Evolutionary conservation across 805 yeast species (phyloP).

Genomic region (Kluyveromyces dobzhanskii): DNA sequence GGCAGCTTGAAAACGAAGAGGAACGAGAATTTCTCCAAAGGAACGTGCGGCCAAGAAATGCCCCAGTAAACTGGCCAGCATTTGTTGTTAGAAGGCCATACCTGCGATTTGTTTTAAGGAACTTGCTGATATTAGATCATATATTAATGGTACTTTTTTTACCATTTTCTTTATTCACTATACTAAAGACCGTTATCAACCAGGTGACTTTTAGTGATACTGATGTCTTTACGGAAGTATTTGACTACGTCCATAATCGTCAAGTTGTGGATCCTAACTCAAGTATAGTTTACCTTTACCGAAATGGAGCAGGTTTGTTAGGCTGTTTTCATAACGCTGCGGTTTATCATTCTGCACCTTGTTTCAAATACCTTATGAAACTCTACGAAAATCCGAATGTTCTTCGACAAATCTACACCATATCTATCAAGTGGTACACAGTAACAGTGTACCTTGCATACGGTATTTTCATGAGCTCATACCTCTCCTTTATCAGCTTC

Average conservation of each 20-base stretch:
- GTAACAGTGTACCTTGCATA: constrained; percentile 17
- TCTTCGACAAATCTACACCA: constrained; percentile 9
- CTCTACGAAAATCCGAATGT: constrained; percentile 1
- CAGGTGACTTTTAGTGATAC: constrained; percentile 23
- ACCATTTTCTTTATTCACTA: constrained; percentile 27
- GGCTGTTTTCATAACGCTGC: constrained; percentile 28
- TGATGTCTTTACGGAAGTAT: constrained; percentile 22
- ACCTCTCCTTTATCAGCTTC: constrained; percentile 22
- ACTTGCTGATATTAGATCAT: constrained; percentile 23
- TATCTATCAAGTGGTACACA: constrained; percentile 16
- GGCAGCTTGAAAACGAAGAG: background rate
- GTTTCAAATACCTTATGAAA: constrained; percentile 8
- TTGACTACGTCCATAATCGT: constrained; percentile 17
- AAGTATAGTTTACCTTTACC: constrained; percentile 9
- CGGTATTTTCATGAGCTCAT: constrained; percentile 24
- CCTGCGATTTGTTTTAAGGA: constrained; percentile 17
- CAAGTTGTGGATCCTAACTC: constrained; percentile 26
- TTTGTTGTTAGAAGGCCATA: constrained; percentile 16
- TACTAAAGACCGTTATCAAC: constrained; percentile 22
- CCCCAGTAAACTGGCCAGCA: constrained; percentile 5
- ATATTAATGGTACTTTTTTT: constrained; percentile 21
- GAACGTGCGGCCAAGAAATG: background rate
- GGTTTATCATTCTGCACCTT: constrained; percentile 20
- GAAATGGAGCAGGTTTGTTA: constrained; percentile 17
- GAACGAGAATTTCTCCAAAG: background rate